Evolutionary conservation across 2,329 filamentous ascomycete genomes (phyloP), one percentile per base, ranked within the genome.

Genomic region (Coleophoma eucalyptorum): DNA sequence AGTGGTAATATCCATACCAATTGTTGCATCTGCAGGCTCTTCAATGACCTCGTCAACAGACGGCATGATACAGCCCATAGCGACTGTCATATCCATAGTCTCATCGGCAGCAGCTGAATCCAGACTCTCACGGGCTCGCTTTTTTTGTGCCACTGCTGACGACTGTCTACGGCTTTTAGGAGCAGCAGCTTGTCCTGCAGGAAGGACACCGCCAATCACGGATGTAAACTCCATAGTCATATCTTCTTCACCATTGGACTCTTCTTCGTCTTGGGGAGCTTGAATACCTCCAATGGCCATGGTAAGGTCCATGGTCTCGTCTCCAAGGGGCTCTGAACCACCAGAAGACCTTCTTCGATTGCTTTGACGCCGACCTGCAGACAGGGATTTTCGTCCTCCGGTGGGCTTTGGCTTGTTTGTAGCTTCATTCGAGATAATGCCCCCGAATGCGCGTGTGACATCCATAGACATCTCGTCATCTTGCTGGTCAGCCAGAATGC

Each of bases 401-500:
- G 26, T 15, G 19, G 54, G 13, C 10, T 40, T 43, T 21, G 54
- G 12, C 10, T 37, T 43, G 13, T 55, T 60, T n/a, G 48, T 47
- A 31, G 49, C 18, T 31, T 55, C 54, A 40, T 57, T 61, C 32
- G 59, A 51, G 18, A 96, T 69, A 49, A 97, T 97, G 3, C 86
- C 81, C 8, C 93, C 93, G 48, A 96, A 76, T 8, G 83, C 89
- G 49, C 82, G 83, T 2, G 93, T 97, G 7, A 97, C 89, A 60
- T 97, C 93, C 93, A 97, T 97, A 19, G 90, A 94, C 77, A 95
- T 85, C 37, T 78, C 75, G 20, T 75, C 63, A 47, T 74, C 69
- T 52, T 67, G 67, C 21, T 55, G 53, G 50, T 55, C 43, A 20
- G 62, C 54, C 40, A 69, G 51, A 41, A 83, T 83, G n/a, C 77